Evolutionary conservation across 768 basidiomycete species (phyloP), one percentile per base, ranked within the genome.

Genomic region (Agaricus sinodeliciosus): DNA sequence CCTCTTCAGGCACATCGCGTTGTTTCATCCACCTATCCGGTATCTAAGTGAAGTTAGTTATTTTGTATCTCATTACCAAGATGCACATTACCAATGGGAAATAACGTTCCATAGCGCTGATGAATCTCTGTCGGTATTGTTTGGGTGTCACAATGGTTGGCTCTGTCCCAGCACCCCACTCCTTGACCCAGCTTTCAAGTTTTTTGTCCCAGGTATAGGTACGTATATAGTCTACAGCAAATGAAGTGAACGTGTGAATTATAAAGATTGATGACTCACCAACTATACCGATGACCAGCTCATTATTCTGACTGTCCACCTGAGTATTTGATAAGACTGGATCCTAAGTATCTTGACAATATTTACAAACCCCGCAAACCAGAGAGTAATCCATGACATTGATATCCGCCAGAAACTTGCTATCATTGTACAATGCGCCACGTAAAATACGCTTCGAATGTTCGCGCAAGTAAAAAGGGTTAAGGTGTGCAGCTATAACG

Each of bases 181-280:
- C 96, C 64, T 98, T 99, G 41, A 97, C 92, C 94, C 92, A 96
- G 55, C 87, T 97, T 70, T 98, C 96, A 15, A 99, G 72, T 60
- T 93, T 94, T 73, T 99, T 99, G 72, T 99, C 96, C 93, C 93
- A 96, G 0, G 92, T 95, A 63, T 94, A 95, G 3, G 93, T 94
- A 8, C 94, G 87, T 58, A 95, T 90, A 63, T 93, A 96, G 66
- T 96, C 93, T 94, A 50, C 4, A 11, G 22, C 45, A 47, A 2
- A 45, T 47, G 27, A n/a, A 39, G 37, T 36, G 11, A 12, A 25
- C 12, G 48, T 37, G 13, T 58, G 9, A 59, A 18, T 16, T 31
- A 15, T 8, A 16, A 16, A 9, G 15, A 28, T 15, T 9, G n/a
- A 12, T 1, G 5, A 74, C 94, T 62, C 69, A 88, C 95, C 95